These are phyloP conservation scores for Alternaria postmessia DNA, from an alignment of 2,329 filamentous ascomycete genomes.

Conservation along the genomic window DNA sequence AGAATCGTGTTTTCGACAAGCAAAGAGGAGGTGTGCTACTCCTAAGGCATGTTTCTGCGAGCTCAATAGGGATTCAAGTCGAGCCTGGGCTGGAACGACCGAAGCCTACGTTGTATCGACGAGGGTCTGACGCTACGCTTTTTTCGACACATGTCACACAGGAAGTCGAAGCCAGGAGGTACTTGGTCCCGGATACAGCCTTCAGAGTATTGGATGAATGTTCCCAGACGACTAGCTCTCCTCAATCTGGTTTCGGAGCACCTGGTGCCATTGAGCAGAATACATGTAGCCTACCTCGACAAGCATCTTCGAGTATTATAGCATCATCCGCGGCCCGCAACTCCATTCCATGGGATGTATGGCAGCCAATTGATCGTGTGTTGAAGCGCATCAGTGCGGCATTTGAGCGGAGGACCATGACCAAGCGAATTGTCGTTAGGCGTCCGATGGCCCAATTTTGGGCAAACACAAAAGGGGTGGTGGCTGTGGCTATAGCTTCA, in stretches of 20 bases:
- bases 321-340: background rate
- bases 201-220: conserved; percentile 2
- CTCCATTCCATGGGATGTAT: background rate
- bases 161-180: background rate
- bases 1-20: conserved; percentile 35
- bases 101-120: conserved; percentile 4
- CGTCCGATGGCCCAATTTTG: conserved; percentile 12
- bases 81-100: conserved; percentile 31
- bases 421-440: background rate
- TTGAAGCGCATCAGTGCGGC: conserved; percentile 3
- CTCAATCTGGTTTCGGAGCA: conserved; percentile 12
- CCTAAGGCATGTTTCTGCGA: background rate
- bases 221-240: background rate
- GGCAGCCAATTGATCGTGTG: conserved; percentile 11
- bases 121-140: conserved; percentile 4
- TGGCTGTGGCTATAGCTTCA: conserved; percentile 25
- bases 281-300: conserved; percentile 1
- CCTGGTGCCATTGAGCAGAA: background rate
- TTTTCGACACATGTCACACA: background rate
- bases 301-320: conserved; percentile 15
- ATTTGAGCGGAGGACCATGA: background rate
- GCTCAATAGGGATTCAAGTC: conserved; percentile 22
- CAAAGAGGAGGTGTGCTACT: conserved; percentile 39
- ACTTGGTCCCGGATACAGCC: background rate
- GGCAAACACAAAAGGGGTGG: conserved; percentile 21